These are phyloP conservation scores for Acacia confusa DNA, from an alignment of 306 rosid species.

Conservation along the genomic window DNA sequence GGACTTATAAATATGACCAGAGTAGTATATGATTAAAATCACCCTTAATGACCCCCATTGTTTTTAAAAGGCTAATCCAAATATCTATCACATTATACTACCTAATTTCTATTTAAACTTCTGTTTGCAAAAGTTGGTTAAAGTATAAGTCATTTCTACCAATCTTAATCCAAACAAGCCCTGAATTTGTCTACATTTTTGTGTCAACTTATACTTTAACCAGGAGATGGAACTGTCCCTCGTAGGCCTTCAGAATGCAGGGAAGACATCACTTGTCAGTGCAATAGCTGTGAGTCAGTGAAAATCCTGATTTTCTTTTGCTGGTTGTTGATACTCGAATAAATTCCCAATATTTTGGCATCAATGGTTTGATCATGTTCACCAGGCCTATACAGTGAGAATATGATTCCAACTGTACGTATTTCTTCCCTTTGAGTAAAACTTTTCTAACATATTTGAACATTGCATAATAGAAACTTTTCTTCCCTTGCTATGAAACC, in stretches of 20 bases:
- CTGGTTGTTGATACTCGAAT: neutral
- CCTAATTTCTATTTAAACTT: too few species aligned
- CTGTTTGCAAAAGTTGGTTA: too few species aligned
- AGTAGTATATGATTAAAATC: too few species aligned
- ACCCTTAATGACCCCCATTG: too few species aligned
- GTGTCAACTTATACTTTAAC: neutral
- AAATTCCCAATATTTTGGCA: neutral
- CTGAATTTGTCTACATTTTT: neutral
- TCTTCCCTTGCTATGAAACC: conserved; percentile 6
- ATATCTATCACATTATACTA: too few species aligned
- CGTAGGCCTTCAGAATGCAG: neutral
- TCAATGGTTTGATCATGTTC: conserved; percentile 30
- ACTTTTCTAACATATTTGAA: neutral
- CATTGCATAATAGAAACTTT: neutral
- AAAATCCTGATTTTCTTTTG: neutral
- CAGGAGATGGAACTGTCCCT: neutral
- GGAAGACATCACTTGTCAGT: neutral
- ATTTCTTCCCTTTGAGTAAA: conserved; percentile 10
- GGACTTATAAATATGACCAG: too few species aligned
- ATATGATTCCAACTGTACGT: conserved; percentile 97
- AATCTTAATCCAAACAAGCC: too few species aligned
- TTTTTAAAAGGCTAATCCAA: too few species aligned
- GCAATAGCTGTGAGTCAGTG: conserved; percentile 74
- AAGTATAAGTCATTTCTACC: too few species aligned
- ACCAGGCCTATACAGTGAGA: conserved; percentile 83